phyloP scores from a whole-genome alignment of 306 rosid species.

The Sindora glabra region DNA sequence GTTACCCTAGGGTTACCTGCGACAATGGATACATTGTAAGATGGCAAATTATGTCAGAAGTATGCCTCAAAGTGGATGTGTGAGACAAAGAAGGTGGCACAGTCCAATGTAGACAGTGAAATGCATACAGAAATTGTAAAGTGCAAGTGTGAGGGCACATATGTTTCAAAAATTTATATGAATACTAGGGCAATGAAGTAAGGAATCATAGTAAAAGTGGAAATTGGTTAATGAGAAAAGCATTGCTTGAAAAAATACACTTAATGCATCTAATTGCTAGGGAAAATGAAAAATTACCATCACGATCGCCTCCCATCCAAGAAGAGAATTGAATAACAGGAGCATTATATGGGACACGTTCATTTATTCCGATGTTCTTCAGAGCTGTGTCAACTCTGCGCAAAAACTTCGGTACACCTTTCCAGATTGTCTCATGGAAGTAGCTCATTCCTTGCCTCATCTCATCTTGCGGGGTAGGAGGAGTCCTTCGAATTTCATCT shows the following conservation, averaged over 20 bases:
- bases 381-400: constrained; percentile 95
- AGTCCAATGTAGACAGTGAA: background rate
- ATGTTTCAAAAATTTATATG: background rate
- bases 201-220: background rate
- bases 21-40: constrained; percentile 13
- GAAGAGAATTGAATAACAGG: constrained; percentile 98
- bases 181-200: background rate
- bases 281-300: constrained; percentile 51
- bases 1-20: constrained; percentile 98
- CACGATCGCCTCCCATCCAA: constrained; percentile 99
- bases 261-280: background rate
- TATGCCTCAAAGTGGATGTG: too few relatives aligned
- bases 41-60: background rate
- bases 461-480: constrained; percentile 99
- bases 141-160: background rate
- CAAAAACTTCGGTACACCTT: constrained; percentile 92
- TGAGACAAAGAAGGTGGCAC: too few relatives aligned
- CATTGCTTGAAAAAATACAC: background rate
- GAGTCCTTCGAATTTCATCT: constrained; percentile 89
- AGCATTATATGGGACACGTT: constrained; percentile 94
- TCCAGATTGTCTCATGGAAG: constrained; percentile 98
- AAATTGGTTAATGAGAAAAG: background rate
- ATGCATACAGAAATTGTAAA: background rate
- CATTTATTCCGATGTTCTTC: constrained; percentile 89
- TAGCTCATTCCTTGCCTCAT: constrained; percentile 99